Conservation (phyloP, 805 yeast genomes). For the Huiozyma sinensis region DNA sequence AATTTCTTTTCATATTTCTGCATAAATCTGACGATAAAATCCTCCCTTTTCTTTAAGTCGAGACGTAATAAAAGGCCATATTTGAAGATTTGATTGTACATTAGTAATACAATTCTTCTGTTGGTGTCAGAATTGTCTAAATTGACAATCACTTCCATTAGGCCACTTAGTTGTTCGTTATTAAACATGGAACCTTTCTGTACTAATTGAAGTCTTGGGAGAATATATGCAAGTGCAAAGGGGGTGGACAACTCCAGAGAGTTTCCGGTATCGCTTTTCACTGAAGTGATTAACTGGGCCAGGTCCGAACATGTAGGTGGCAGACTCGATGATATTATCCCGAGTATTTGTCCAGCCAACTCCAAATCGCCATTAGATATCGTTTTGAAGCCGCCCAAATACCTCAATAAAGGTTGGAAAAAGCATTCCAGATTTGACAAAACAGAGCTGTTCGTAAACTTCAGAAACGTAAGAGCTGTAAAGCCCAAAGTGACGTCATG, state of each 20-base stretch:
- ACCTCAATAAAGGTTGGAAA: conserved; percentile 19
- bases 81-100: conserved; percentile 29
- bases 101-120: conserved; percentile 1
- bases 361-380: conserved; percentile 18
- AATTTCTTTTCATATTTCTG: conserved; percentile 31
- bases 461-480: conserved; percentile 22
- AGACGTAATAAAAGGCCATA: conserved; percentile 28
- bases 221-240: conserved; percentile 11
- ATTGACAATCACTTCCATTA: neutral
- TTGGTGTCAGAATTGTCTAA: conserved; percentile 1
- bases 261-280: conserved; percentile 2
- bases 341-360: conserved; percentile 36
- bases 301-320: neutral
- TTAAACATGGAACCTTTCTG: neutral
- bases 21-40: conserved; percentile 18
- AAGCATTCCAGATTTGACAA: conserved; percentile 6
- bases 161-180: neutral
- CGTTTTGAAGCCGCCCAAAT: conserved; percentile 10
- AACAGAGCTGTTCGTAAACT: conserved; percentile 8
- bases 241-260: conserved; percentile 1
- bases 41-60: conserved; percentile 9
- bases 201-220: conserved; percentile 11
- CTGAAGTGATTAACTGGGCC: too few relatives aligned
- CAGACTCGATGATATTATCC: conserved; percentile 30
- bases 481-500: conserved; percentile 29